Base-by-base conservation (phyloP, 495 filamentous ascomycete species). In the Aspergillus incahuasiensis region DNA sequence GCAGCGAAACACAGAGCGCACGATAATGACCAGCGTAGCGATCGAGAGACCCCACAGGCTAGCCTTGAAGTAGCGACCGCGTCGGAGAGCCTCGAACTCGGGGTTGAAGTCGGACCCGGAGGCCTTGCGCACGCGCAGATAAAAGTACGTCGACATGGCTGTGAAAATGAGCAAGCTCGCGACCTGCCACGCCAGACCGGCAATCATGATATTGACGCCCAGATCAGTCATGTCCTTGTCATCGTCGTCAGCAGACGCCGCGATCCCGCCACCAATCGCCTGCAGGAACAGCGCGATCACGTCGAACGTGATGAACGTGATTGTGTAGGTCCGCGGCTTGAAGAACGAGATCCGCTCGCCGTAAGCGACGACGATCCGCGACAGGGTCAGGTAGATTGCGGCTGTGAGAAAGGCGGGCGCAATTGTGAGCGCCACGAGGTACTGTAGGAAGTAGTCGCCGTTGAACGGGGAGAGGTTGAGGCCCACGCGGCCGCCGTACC, bases 1-100 rank as follows among this genome's bases (percentile, higher is more conserved):
- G 19, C 86, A 80, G 47, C 86, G 79, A 67, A 78, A 90, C 25
- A 83, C 68, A 34, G 76, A 82, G 1, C 86, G 79, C 50, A 80
- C 76, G 63, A 86, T 79, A 61, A 90, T 84, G 58, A 73, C 72
- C 32, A 86, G 24, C 5, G 82, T 82, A 15, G 84, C 75, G 5
- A 80, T 24, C 0, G 68, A 61, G 39, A 83, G 70, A 44, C 75
- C 76, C 58, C 12, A 42, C 9, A 54, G 43, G 0, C 39, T 54
- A 1, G 0, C n/a, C 21, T 32, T 28, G 49, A 52, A 52, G 24
- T 52, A 52, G 9, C 15, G 3, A 1, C 16, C 15, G 3, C 19
- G 15, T 18, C 45, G 21, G 20, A 57, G 39, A 6, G 12, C 6
- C 1, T 56, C 57, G 39, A 51, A 54, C 18, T 53, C 34, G 1